These are phyloP conservation scores for Pharnaceum exiguum DNA, from an alignment of 148 eudicot species.

Conservation along the genomic window DNA sequence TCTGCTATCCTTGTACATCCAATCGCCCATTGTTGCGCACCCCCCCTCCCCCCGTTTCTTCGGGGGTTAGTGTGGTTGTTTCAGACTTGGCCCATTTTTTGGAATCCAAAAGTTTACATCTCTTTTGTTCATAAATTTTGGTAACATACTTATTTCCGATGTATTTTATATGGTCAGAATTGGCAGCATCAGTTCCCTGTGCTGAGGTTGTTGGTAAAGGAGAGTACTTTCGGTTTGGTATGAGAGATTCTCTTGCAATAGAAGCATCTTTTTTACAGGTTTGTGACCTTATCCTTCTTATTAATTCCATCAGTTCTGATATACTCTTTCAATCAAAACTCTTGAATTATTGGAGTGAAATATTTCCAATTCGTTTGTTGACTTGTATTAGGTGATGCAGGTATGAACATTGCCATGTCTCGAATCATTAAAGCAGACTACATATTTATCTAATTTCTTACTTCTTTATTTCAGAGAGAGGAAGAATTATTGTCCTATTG, in stretches of 20 bases:
- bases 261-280: constrained; percentile 99
- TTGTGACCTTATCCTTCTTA: not conserved
- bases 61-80: too few species aligned
- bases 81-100: too few species aligned
- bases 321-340: too few species aligned
- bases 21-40: too few species aligned
- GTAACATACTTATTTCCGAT: constrained; percentile 19
- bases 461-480: constrained; percentile 52
- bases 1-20: too few species aligned
- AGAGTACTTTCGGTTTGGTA: constrained; percentile 93
- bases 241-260: constrained; percentile 97
- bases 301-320: not conserved
- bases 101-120: too few species aligned
- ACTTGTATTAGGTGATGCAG: too few species aligned
- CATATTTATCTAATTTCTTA: not conserved
- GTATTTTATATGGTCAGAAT: constrained; percentile 44
- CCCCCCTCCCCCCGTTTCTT: too few species aligned
- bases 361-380: not conserved
- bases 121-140: too few species aligned
- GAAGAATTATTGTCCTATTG: constrained; percentile 87
- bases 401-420: too few species aligned
- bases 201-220: constrained; percentile 89
- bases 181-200: constrained; percentile 84
- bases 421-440: not conserved
- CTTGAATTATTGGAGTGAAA: not conserved